A percentile compares a stretch with the other conserved stretches of the same genome.
Conservation (phyloP, 306 rosid species). For the barrel medic (Medicago truncatula) region MtrunA17r5.0-ANR NC_053048.1:44832001-44832500, state of each 20-base stretch:
- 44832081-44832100: neutral
- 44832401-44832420: conserved; percentile 66
- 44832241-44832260: neutral
- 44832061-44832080: neutral
- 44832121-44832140: neutral
- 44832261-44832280: neutral
- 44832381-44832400: conserved; percentile 9
- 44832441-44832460: no score
- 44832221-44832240: neutral
- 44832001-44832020: neutral
- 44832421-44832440: conserved; percentile 73
- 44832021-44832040: neutral
- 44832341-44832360: neutral
- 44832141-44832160: neutral
- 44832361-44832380: neutral
- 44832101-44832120: neutral
- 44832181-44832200: neutral
- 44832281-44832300: neutral
- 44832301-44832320: neutral
- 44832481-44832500: conserved; percentile 40
- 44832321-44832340: neutral
- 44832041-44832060: neutral
- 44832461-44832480: neutral
- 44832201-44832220: conserved; percentile 5
- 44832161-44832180: neutral